These are phyloP conservation scores for Podaxis pistillaris DNA, from an alignment of 768 basidiomycete species.

Conservation along the genomic window DNA sequence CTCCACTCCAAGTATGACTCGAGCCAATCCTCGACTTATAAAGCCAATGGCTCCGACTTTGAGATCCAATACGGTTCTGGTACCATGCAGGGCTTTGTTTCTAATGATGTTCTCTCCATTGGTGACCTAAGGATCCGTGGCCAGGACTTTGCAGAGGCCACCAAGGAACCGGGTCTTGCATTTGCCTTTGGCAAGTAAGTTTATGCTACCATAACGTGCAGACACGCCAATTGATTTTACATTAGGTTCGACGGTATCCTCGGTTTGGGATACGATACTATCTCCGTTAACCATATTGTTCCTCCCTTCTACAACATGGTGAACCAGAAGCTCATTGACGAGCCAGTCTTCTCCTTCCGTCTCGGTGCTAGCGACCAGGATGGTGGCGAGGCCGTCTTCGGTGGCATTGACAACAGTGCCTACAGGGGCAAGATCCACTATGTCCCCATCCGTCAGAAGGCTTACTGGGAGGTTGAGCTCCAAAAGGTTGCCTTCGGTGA, in stretches of 20 bases:
- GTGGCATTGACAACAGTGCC: slow-evolving; percentile 77
- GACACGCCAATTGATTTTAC: not conserved
- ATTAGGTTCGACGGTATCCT: slow-evolving; percentile 91
- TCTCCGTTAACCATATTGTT: slow-evolving; percentile 87
- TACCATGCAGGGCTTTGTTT: slow-evolving; percentile 95
- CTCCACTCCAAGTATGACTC: slow-evolving; percentile 93
- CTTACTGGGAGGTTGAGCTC: slow-evolving; percentile 98
- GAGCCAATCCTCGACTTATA: slow-evolving; percentile 75
- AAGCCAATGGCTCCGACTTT: slow-evolving; percentile 85
- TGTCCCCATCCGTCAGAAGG: slow-evolving; percentile 90
- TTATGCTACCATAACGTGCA: not conserved
- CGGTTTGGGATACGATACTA: slow-evolving; percentile 93
- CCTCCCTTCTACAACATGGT: slow-evolving; percentile 97
- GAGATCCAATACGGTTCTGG: slow-evolving; percentile 94
- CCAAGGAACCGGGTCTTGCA: slow-evolving; percentile 93
- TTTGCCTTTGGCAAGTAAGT: slow-evolving; percentile 95
- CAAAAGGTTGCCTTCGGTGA: slow-evolving; percentile 82
- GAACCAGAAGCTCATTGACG: slow-evolving; percentile 73
- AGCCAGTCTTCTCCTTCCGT: slow-evolving; percentile 93
- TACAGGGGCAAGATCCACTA: slow-evolving; percentile 83
- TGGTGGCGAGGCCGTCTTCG: slow-evolving; percentile 89
- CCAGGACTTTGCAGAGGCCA: slow-evolving; percentile 94
- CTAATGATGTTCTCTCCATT: slow-evolving; percentile 75
- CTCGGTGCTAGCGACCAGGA: slow-evolving; percentile 84
- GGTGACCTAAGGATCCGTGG: slow-evolving; percentile 74